Conservation (phyloP, 2,329 filamentous ascomycete genomes). For the Ascochyta lentis region DNA sequence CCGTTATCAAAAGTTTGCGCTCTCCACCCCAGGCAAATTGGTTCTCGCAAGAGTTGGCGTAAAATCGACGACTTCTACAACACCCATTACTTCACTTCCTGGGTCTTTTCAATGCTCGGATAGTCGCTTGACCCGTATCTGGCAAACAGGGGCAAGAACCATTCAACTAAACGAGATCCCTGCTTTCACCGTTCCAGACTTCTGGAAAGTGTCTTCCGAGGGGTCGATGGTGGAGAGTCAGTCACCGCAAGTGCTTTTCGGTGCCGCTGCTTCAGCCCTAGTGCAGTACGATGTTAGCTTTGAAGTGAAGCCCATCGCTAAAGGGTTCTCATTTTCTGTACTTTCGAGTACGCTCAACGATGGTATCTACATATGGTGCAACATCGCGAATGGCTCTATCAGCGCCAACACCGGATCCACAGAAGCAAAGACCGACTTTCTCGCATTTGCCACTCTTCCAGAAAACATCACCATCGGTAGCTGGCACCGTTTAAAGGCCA, state of each 20-base stretch:
- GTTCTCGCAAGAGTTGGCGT: constrained; percentile 39
- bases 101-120: constrained; percentile 42
- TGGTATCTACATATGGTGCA: constrained; percentile 24
- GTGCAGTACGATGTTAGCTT: constrained; percentile 32
- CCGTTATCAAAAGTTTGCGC: constrained; percentile 49
- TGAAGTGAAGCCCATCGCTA: constrained; percentile 35
- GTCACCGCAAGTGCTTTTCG: constrained; percentile 30
- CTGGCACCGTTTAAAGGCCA: constrained; percentile 14
- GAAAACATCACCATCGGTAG: constrained; percentile 4
- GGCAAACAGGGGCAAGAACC: constrained; percentile 41
- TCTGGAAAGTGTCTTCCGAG: constrained; percentile 35
- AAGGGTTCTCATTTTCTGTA: constrained; percentile 42
- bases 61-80: constrained; percentile 27
- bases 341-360: constrained; percentile 40
- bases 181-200: constrained; percentile 32
- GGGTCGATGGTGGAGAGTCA: constrained; percentile 39
- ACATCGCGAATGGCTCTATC: constrained; percentile 25
- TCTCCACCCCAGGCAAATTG: constrained; percentile 40
- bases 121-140: constrained; percentile 37
- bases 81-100: constrained; percentile 31
- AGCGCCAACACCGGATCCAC: constrained; percentile 10
- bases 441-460: constrained; percentile 4
- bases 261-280: constrained; percentile 22
- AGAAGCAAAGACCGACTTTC: not conserved
- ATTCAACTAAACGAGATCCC: constrained; percentile 42